Conservation (phyloP, 2,329 filamentous ascomycete species). For the Fusarium nisikadoi region DNA sequence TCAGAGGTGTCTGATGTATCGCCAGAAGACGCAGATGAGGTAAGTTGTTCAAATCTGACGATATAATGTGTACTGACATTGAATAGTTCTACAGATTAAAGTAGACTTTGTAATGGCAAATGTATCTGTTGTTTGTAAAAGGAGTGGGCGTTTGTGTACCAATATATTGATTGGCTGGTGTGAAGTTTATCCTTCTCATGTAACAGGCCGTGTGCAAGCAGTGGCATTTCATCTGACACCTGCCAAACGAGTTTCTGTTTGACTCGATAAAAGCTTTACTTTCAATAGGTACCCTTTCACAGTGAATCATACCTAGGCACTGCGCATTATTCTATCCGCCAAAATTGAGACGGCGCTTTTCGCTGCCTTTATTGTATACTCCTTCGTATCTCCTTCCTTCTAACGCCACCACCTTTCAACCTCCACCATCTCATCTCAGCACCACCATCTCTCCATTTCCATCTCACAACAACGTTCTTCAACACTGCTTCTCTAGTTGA, state of each 20-base stretch:
- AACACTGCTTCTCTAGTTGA: neutral
- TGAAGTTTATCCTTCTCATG: neutral
- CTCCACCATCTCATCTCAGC: neutral
- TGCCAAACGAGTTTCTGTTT: neutral
- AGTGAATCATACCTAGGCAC: constrained; percentile 11
- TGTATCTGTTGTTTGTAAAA: constrained; percentile 1
- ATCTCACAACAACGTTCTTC: neutral
- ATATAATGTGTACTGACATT: constrained; percentile 39
- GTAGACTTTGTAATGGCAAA: constrained; percentile 40
- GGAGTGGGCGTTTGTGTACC: neutral
- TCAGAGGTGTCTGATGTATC: constrained; percentile 73
- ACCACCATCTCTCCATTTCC: neutral
- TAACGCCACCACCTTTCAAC: neutral
- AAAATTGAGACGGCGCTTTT: neutral
- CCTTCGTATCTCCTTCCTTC: neutral
- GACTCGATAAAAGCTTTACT: neutral
- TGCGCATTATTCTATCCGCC: neutral
- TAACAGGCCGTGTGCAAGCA: neutral
- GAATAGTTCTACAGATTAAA: constrained; percentile 53
- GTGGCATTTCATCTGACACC: neutral
- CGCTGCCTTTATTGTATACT: constrained; percentile 1
- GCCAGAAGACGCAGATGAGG: constrained; percentile 76
- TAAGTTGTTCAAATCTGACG: constrained; percentile 43
- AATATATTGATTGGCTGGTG: constrained; percentile 6
- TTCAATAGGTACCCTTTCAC: neutral